Conservation (phyloP, 768 basidiomycete genomes). For the Tricholoma sp. region DNA sequence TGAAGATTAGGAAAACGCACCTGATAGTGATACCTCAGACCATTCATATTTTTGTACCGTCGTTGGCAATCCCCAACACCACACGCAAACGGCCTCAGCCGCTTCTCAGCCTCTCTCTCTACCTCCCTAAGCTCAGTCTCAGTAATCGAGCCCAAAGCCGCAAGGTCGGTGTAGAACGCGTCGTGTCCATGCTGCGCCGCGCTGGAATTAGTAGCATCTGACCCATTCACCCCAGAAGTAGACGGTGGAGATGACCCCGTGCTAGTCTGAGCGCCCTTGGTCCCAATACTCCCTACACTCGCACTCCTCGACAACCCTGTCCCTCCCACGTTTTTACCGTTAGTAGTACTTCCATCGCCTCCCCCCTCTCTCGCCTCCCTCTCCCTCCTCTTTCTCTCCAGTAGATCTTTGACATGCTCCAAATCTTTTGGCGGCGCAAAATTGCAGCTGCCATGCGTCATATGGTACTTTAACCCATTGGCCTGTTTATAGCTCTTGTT, state of each 20-base stretch:
- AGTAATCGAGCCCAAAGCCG: constrained; percentile 35
- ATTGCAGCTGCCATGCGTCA: constrained; percentile 90
- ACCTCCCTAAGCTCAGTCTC: constrained; percentile 67
- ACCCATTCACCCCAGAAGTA: neutral
- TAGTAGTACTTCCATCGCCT: neutral
- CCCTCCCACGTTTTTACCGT: neutral
- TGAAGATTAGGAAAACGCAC: neutral
- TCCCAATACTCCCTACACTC: neutral
- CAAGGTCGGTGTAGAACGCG: constrained; percentile 28
- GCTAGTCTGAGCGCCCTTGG: neutral
- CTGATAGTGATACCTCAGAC: constrained; percentile 91
- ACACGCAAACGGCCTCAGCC: constrained; percentile 83
- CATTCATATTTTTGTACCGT: constrained; percentile 99
- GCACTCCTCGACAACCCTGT: neutral
- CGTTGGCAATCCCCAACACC: constrained; percentile 82
- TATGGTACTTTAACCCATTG: constrained; percentile 92
- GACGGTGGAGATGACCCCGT: neutral
- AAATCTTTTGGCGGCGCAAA: constrained; percentile 87
- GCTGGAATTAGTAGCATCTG: constrained; percentile 1
- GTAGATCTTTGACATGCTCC: constrained; percentile 68
- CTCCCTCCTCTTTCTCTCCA: constrained; percentile 51
- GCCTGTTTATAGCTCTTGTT: constrained; percentile 97
- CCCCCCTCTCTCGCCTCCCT: constrained; percentile 20
- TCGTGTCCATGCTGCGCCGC: constrained; percentile 8
- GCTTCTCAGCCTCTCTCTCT: constrained; percentile 79